phyloP scores from a whole-genome alignment of 2,329 filamentous ascomycete species.

The Daldinia sp. region DNA sequence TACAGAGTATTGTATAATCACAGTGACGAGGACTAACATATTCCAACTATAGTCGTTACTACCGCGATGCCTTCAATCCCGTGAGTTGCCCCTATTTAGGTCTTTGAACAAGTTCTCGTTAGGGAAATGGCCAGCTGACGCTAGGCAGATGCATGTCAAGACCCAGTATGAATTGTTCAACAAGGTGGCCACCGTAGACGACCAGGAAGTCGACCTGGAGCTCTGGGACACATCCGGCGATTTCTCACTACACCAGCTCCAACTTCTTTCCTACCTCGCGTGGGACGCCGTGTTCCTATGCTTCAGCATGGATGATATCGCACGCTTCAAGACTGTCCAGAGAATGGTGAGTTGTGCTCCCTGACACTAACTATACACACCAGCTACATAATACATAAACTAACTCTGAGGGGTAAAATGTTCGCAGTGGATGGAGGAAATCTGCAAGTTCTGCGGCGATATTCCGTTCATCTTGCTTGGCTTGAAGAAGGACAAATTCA shows the following conservation, averaged over 20 bases:
- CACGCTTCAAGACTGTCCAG: slow-evolving; percentile 47
- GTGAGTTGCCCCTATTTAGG: slow-evolving; percentile 32
- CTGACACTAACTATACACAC: background rate
- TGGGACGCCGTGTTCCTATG: slow-evolving; percentile 57
- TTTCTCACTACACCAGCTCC: slow-evolving; percentile 47
- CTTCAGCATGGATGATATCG: slow-evolving; percentile 51
- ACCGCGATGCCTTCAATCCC: slow-evolving; percentile 43
- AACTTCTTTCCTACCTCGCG: slow-evolving; percentile 47
- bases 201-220: slow-evolving; percentile 48
- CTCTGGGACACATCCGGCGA: slow-evolving; percentile 52
- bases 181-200: slow-evolving; percentile 44
- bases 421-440: slow-evolving; percentile 75
- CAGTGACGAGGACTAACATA: slow-evolving; percentile 10
- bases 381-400: slow-evolving; percentile 13
- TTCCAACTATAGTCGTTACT: slow-evolving; percentile 45
- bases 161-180: slow-evolving; percentile 50
- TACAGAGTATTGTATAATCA: background rate
- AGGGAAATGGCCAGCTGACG: slow-evolving; percentile 3
- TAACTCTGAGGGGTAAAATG: slow-evolving; percentile 25
- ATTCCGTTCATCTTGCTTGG: slow-evolving; percentile 79
- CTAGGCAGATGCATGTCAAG: slow-evolving; percentile 36
- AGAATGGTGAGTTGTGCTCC: slow-evolving; percentile 45
- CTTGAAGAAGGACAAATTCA: slow-evolving; percentile 77
- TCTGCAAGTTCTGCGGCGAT: slow-evolving; percentile 71
- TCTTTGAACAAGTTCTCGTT: background rate